phyloP scores from a whole-genome alignment of 2,329 filamentous ascomycete species.

The Botryotinia convoluta region DNA sequence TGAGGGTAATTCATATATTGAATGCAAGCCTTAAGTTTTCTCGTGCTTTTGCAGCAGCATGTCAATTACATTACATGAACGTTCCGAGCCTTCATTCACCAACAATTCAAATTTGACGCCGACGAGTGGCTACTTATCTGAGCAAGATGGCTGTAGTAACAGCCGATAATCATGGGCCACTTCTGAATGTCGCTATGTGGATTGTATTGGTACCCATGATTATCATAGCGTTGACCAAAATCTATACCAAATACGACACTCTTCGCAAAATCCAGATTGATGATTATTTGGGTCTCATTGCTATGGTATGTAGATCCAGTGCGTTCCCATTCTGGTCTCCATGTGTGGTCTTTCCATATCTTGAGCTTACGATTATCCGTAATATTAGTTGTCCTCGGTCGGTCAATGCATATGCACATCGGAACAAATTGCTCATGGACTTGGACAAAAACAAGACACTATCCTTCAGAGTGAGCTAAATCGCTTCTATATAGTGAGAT shows the following conservation, averaged over 20 bases:
- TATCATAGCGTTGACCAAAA: conserved; percentile 2
- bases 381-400: neutral
- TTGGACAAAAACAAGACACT: conserved; percentile 5
- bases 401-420: conserved; percentile 12
- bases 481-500: conserved; percentile 2
- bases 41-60: neutral
- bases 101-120: neutral
- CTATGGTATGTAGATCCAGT: neutral
- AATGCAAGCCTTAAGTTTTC: neutral
- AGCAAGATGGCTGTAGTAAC: conserved; percentile 14
- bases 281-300: conserved; percentile 7
- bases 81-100: too few relatives aligned
- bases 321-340: neutral
- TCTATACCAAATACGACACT: conserved; percentile 8
- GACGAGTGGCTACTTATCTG: neutral
- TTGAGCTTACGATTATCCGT: neutral
- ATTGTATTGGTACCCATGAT: conserved; percentile 18
- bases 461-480: neutral
- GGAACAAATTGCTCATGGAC: neutral
- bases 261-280: neutral
- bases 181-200: conserved; percentile 17
- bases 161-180: conserved; percentile 12
- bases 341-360: neutral
- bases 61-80: neutral
- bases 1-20: too few relatives aligned